Conservation (phyloP, 768 basidiomycete species). For the Podaxis rugospora region DNA sequence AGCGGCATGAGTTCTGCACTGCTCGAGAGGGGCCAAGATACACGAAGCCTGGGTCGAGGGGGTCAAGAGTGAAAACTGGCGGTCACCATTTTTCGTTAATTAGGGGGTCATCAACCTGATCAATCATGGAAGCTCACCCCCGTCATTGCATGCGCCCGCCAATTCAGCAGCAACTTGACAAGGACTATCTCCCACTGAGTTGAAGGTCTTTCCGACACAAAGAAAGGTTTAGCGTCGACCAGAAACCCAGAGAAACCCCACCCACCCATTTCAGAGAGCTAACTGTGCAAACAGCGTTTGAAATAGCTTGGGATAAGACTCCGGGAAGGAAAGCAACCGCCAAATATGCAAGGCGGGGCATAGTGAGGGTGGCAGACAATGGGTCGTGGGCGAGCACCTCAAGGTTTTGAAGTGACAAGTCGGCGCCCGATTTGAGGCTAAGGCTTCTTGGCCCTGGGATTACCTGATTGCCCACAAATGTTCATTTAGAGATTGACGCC, state of each 20-base stretch:
- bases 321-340: conserved; percentile 1
- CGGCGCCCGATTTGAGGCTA: not conserved
- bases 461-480: conserved; percentile 7
- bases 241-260: not conserved
- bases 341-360: conserved; percentile 1
- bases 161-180: conserved; percentile 40
- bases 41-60: conserved; percentile 23
- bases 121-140: conserved; percentile 23
- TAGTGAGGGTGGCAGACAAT: not conserved
- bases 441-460: conserved; percentile 1
- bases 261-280: conserved; percentile 1
- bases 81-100: not conserved
- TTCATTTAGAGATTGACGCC: not conserved
- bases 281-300: not conserved
- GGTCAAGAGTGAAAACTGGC: conserved; percentile 28
- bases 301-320: not conserved
- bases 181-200: conserved; percentile 34
- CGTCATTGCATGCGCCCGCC: conserved; percentile 35
- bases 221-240: not conserved
- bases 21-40: conserved; percentile 33
- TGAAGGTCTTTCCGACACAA: conserved; percentile 29
- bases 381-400: not conserved
- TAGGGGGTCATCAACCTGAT: not conserved
- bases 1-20: conserved; percentile 39
- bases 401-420: not conserved